Conservation (phyloP, 1,139 yeast genomes). For the Geotrichum aggregatum region DNA sequence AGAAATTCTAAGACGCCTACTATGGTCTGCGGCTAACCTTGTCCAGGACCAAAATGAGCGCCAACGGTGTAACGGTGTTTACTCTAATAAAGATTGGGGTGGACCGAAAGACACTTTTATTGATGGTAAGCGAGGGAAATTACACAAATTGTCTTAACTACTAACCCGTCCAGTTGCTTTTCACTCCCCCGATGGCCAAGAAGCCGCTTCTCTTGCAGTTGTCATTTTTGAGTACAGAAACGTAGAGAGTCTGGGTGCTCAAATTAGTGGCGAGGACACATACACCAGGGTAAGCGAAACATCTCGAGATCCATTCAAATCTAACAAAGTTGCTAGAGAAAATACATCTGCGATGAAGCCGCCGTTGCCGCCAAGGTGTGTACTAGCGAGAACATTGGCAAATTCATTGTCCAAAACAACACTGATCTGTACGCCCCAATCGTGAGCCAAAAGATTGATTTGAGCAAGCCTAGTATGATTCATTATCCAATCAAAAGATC, state of each 20-base stretch:
- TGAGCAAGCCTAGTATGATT: constrained; percentile 56
- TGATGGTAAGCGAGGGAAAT: constrained; percentile 23
- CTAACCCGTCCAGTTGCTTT: constrained; percentile 18
- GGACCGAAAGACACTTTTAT: constrained; percentile 50
- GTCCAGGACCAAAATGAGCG: constrained; percentile 29
- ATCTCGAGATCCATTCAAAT: constrained; percentile 15
- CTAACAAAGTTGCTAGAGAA: constrained; percentile 27
- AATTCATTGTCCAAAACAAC: constrained; percentile 51
- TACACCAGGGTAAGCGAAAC: constrained; percentile 7
- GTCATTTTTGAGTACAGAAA: constrained; percentile 84
- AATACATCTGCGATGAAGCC: constrained; percentile 70
- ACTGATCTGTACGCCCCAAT: constrained; percentile 51
- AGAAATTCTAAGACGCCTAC: too few species aligned
- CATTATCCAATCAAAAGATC: constrained; percentile 65
- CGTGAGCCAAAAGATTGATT: constrained; percentile 52
- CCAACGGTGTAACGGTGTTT: constrained; percentile 86
- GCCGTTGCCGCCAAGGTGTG: constrained; percentile 64
- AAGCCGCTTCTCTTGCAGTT: constrained; percentile 50
- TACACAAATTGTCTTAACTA: background rate
- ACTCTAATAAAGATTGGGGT: constrained; percentile 82
- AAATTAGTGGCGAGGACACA: constrained; percentile 35
- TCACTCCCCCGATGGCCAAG: constrained; percentile 29
- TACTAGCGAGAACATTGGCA: constrained; percentile 51
- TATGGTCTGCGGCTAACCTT: background rate
- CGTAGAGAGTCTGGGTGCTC: constrained; percentile 60